Evolutionary conservation across 1,284 basidiomycete species (phyloP).

Genomic region (Pseudozyma thailandica): DNA sequence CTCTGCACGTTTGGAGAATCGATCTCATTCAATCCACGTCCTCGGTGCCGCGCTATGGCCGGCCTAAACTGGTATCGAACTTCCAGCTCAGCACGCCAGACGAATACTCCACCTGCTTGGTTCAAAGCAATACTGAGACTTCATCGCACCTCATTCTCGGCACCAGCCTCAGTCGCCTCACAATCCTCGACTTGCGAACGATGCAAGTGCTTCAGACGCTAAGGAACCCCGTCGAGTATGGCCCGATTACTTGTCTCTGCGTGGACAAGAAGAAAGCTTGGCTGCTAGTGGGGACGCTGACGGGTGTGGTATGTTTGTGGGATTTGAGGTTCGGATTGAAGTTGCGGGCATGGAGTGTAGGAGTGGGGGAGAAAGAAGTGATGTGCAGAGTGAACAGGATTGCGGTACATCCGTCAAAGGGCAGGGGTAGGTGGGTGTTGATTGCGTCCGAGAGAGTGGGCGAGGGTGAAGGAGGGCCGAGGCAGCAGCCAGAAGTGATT

Average conservation of each 20-base stretch:
- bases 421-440: constrained; percentile 83
- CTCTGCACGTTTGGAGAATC: constrained; percentile 68
- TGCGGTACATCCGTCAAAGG: constrained; percentile 81
- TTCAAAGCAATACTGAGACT: constrained; percentile 45
- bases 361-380: constrained; percentile 1
- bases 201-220: constrained; percentile 81
- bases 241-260: constrained; percentile 85
- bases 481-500: constrained; percentile 31
- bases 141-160: constrained; percentile 76
- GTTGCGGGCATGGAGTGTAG: constrained; percentile 85
- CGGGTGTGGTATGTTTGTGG: constrained; percentile 87
- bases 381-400: constrained; percentile 76
- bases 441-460: constrained; percentile 75
- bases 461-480: constrained; percentile 1
- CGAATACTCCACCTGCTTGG: constrained; percentile 66
- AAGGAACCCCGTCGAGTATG: constrained; percentile 85
- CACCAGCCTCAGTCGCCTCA: constrained; percentile 82
- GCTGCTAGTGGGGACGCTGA: constrained; percentile 86
- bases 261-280: constrained; percentile 80
- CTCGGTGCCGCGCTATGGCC: constrained; percentile 68
- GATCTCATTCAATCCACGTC: constrained; percentile 62
- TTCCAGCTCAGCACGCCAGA: constrained; percentile 63
- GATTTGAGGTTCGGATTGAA: constrained; percentile 92
- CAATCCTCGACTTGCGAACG: constrained; percentile 84
- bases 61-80: constrained; percentile 67